Conservation (phyloP, 208 protist species). For the Wallacemonas sp. region DNA sequence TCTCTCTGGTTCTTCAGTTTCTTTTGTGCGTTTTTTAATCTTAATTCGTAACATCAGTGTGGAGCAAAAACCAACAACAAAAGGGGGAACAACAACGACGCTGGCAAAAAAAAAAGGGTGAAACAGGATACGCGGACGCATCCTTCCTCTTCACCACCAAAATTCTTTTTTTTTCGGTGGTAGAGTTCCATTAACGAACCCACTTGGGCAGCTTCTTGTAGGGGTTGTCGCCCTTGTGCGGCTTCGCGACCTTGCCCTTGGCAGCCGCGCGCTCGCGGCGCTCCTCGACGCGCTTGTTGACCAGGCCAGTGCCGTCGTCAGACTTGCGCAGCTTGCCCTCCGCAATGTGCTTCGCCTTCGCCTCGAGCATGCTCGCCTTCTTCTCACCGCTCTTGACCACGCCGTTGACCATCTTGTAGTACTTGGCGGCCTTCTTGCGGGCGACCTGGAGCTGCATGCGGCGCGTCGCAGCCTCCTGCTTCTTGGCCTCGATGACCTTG, state of each 20-base stretch:
- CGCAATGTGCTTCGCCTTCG: conserved; percentile 79
- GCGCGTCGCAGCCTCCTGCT: conserved; percentile 73
- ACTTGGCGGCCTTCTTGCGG: conserved; percentile 87
- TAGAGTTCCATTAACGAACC: conserved; percentile 78
- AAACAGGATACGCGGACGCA: background rate
- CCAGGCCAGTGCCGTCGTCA: conserved; percentile 58
- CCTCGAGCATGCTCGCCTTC: conserved; percentile 61
- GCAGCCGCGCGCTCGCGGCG: conserved; percentile 44
- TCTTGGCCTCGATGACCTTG: conserved; percentile 69
- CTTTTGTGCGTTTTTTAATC: no score
- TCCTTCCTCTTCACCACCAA: no score
- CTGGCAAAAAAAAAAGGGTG: background rate
- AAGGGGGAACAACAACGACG: no score
- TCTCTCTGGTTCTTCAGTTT: no score
- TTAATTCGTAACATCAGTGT: no score
- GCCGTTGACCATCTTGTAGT: conserved; percentile 91
- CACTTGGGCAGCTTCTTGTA: conserved; percentile 90
- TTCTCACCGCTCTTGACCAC: conserved; percentile 63
- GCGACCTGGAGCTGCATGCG: conserved; percentile 92
- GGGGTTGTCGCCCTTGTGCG: conserved; percentile 73
- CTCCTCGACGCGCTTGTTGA: conserved; percentile 62
- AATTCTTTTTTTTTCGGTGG: no score
- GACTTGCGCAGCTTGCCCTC: conserved; percentile 61
- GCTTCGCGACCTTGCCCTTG: conserved; percentile 51
- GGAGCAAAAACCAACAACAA: no score